Percentiles rank a stretch among this genome's conserved stretches.
These are phyloP conservation scores for Schizopora paradoxa DNA, from an alignment of 1,284 basidiomycete species.

Conservation along the genomic window DNA sequence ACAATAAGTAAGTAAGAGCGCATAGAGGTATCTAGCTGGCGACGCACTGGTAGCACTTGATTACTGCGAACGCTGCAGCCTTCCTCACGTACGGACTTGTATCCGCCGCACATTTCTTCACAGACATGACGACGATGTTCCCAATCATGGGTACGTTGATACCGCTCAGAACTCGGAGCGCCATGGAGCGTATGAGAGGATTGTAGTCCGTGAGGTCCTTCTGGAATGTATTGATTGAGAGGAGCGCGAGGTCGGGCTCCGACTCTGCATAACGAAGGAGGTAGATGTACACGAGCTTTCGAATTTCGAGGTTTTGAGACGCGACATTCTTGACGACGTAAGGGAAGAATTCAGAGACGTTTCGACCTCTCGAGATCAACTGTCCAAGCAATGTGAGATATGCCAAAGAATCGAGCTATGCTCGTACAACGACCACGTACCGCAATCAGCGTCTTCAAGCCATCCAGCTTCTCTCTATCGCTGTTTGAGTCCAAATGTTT, in stretches of 20 bases:
- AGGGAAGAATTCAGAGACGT: slow-evolving; percentile 89
- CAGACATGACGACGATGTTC: slow-evolving; percentile 80
- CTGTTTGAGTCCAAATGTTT: slow-evolving; percentile 82
- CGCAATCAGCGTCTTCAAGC: slow-evolving; percentile 89
- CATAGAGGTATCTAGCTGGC: neutral
- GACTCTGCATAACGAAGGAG: slow-evolving; percentile 88
- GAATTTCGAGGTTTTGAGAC: slow-evolving; percentile 85
- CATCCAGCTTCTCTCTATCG: slow-evolving; percentile 87
- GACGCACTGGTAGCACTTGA: slow-evolving; percentile 78
- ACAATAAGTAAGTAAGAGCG: neutral
- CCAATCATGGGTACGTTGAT: slow-evolving; percentile 88
- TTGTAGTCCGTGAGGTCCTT: slow-evolving; percentile 91
- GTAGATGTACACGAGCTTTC: slow-evolving; percentile 97
- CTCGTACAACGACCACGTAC: slow-evolving; percentile 43
- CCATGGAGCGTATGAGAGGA: slow-evolving; percentile 92
- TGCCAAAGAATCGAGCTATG: slow-evolving; percentile 10
- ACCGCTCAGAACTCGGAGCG: slow-evolving; percentile 87
- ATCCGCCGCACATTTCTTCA: slow-evolving; percentile 88
- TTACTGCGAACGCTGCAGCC: slow-evolving; percentile 83
- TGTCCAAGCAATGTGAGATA: slow-evolving; percentile 28
- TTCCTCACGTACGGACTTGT: slow-evolving; percentile 93
- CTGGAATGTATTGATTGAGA: slow-evolving; percentile 99
- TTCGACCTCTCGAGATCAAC: slow-evolving; percentile 90
- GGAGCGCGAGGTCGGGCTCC: slow-evolving; percentile 90
- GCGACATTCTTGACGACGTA: slow-evolving; percentile 94